phyloP scores from a whole-genome alignment of 768 basidiomycete species.

The Psilocybe azurescens region DNA sequence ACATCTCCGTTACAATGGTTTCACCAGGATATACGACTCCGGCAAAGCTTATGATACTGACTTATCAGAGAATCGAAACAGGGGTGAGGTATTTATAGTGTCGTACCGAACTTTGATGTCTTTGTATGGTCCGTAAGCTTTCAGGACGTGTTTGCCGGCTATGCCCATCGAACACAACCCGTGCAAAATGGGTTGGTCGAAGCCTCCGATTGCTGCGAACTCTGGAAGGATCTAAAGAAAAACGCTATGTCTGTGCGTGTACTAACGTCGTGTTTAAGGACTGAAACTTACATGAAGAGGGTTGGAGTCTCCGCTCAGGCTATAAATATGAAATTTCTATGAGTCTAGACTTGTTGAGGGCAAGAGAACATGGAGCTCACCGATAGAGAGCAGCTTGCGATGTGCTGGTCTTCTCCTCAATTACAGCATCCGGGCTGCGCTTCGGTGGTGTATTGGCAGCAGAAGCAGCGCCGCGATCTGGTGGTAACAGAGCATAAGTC shows the following conservation, averaged over 20 bases:
- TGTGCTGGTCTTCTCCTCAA: slow-evolving; percentile 86
- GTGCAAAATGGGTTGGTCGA: slow-evolving; percentile 88
- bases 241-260: neutral
- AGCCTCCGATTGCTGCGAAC: slow-evolving; percentile 95
- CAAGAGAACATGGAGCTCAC: slow-evolving; percentile 41
- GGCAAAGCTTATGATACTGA: slow-evolving; percentile 61
- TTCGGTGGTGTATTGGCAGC: slow-evolving; percentile 82
- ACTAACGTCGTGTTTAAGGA: neutral
- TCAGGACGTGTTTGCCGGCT: slow-evolving; percentile 89
- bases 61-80: neutral
- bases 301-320: slow-evolving; percentile 90
- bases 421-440: slow-evolving; percentile 81
- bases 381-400: slow-evolving; percentile 93
- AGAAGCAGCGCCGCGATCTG: slow-evolving; percentile 90
- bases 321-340: slow-evolving; percentile 29
- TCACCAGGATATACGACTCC: slow-evolving; percentile 96
- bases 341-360: neutral
- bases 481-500: neutral
- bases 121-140: slow-evolving; percentile 82
- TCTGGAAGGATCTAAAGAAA: slow-evolving; percentile 81
- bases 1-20: slow-evolving; percentile 96
- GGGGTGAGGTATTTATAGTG: neutral
- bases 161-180: slow-evolving; percentile 94
- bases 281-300: slow-evolving; percentile 76
- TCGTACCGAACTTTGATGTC: slow-evolving; percentile 94